phyloP scores from a whole-genome alignment of 2,329 filamentous ascomycete species.

The Pestalotiopsis sp. region DNA sequence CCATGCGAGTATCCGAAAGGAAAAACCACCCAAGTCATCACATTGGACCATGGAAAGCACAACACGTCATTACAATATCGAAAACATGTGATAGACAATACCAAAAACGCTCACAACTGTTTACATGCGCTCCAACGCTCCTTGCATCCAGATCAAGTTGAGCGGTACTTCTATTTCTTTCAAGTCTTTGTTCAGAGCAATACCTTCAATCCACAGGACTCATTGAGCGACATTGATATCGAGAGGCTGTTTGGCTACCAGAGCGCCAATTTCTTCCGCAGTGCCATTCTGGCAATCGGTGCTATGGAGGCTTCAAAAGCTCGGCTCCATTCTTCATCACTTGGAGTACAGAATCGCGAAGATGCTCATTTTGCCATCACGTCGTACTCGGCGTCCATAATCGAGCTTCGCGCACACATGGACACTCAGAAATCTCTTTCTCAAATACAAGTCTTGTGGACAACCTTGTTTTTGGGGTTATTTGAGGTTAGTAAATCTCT shows the following conservation, averaged over 20 bases:
- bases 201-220: not conserved
- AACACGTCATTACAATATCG: conserved; percentile 4
- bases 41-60: conserved; percentile 11
- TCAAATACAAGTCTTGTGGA: conserved; percentile 14
- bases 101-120: not conserved
- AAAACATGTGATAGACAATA: not conserved
- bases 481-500: conserved; percentile 13
- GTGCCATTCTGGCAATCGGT: conserved; percentile 3
- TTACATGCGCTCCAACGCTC: not conserved
- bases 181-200: conserved; percentile 13
- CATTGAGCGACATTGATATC: conserved; percentile 7
- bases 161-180: conserved; percentile 13
- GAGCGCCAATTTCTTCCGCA: not conserved
- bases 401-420: not conserved
- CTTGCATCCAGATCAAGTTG: not conserved
- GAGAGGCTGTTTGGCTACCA: not conserved
- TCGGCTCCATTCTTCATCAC: not conserved
- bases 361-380: not conserved
- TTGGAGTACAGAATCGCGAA: not conserved
- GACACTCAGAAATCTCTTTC: not conserved
- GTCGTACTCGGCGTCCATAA: conserved; percentile 9
- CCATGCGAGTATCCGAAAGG: conserved; percentile 4
- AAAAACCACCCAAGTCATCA: not conserved
- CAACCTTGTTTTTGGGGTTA: conserved; percentile 14
- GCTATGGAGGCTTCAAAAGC: conserved; percentile 10